Evolutionary conservation across 1,284 basidiomycete species (phyloP).

Genomic region (Ustilago crameri): DNA sequence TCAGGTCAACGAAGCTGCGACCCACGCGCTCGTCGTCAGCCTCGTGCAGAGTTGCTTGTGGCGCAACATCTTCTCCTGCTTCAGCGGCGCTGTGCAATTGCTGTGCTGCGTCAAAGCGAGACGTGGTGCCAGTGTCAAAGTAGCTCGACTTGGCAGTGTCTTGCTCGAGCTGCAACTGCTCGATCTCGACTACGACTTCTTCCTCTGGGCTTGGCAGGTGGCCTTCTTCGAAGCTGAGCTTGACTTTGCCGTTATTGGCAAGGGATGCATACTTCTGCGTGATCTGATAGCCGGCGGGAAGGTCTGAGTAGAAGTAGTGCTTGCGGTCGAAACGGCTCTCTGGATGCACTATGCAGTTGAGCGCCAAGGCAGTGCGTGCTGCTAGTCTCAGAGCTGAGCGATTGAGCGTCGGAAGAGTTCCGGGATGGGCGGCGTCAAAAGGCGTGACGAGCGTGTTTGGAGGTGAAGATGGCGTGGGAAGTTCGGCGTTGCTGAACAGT

Average conservation of each 20-base stretch:
- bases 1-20: slow-evolving; percentile 77
- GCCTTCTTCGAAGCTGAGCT: slow-evolving; percentile 69
- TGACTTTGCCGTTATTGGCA: slow-evolving; percentile 77
- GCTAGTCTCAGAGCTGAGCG: slow-evolving; percentile 83
- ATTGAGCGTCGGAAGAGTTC: slow-evolving; percentile 84
- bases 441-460: slow-evolving; percentile 83
- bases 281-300: slow-evolving; percentile 94
- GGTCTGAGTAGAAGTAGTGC: slow-evolving; percentile 97
- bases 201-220: slow-evolving; percentile 68
- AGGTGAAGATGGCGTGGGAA: slow-evolving; percentile 72
- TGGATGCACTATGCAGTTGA: slow-evolving; percentile 75
- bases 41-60: slow-evolving; percentile 16
- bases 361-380: slow-evolving; percentile 82
- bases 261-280: slow-evolving; percentile 93
- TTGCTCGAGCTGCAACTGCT: slow-evolving; percentile 95
- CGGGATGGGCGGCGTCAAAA: slow-evolving; percentile 92
- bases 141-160: slow-evolving; percentile 93
- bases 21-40: slow-evolving; percentile 72
- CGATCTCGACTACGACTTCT: slow-evolving; percentile 77
- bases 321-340: slow-evolving; percentile 78
- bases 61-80: background rate
- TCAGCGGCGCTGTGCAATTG: background rate
- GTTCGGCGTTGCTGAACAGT: slow-evolving; percentile 78
- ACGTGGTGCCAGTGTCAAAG: slow-evolving; percentile 66
- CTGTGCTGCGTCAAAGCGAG: slow-evolving; percentile 13